Base-by-base conservation (phyloP, 805 yeast species). In the Metschnikowia sp. region DNA sequence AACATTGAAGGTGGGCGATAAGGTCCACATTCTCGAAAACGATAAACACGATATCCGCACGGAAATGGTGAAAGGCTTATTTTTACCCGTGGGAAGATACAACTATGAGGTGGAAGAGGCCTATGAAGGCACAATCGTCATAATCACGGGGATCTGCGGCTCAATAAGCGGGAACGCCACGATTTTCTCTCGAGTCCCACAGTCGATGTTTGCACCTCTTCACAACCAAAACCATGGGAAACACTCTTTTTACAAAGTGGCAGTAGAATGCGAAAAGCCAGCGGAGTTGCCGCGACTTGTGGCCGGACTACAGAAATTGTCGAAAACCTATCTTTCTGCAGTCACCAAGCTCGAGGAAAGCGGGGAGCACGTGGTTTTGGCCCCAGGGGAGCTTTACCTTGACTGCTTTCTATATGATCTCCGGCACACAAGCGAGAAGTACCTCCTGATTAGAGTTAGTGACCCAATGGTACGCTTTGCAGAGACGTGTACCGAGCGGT, bases 311-410 rank as follows among this genome's bases (percentile, higher is more conserved):
- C 74, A 85, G 48, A 78, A 74, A 47, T 67, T 87, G 29, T 77
- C 77, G 56, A 79, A 77, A 54, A 70, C 83, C 0, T 91, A 88
- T 59, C 76, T 85, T 9, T 84, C 90, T 3, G 73, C 82, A 33
- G 75, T 75, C 18, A 70, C 87, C n/a, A 81, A 77, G 52, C 88
- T 86, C 1, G 96, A 89, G 61, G 96, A 88, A 54, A 85, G 91
- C 43, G 97, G 97, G 2, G 97, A 90, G 57, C 88, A 86, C 61
- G 82, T 83, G 1, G 62, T 94, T 0, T 59, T 83, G 28, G 97
- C 94, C 0, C 79, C 88, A 9, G 99, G 99, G 7, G 98, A 94
- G 60, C 57, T 92, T 13, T 88, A 88, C 59, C 63, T 94, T 65
- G 98, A 94, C 63, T 87, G 94, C 55, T 68, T 86, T 22, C 65